These are phyloP conservation scores for Fusarium sp. DNA, from an alignment of 2,329 filamentous ascomycete species.

Conservation along the genomic window DNA sequence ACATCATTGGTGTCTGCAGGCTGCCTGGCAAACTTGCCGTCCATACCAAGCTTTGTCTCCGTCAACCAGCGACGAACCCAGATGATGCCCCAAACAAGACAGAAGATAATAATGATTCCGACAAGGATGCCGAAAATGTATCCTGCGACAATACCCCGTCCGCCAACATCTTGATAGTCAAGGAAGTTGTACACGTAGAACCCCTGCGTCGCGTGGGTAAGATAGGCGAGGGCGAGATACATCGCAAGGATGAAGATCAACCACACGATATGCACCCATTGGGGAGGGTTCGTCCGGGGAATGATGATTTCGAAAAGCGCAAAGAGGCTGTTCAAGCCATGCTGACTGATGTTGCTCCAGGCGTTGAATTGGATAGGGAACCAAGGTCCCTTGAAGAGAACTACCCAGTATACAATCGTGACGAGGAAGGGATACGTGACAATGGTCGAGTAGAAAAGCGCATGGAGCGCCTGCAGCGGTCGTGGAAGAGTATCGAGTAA, in stretches of 20 bases:
- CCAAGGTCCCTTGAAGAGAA: slow-evolving; percentile 68
- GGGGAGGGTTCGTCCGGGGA: slow-evolving; percentile 71
- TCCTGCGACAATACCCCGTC: slow-evolving; percentile 66
- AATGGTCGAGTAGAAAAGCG: slow-evolving; percentile 73
- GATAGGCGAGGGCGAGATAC: slow-evolving; percentile 80
- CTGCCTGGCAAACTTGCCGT: slow-evolving; percentile 57
- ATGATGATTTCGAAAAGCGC: slow-evolving; percentile 82
- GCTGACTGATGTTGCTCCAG: slow-evolving; percentile 79
- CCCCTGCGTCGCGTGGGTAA: slow-evolving; percentile 76
- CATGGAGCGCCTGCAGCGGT: slow-evolving; percentile 73
- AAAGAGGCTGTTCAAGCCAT: slow-evolving; percentile 79
- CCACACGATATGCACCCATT: slow-evolving; percentile 74
- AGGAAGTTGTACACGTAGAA: slow-evolving; percentile 86
- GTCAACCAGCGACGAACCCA: slow-evolving; percentile 64
- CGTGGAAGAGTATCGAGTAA: slow-evolving; percentile 72
- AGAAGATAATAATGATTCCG: slow-evolving; percentile 66
- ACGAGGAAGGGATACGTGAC: slow-evolving; percentile 77
- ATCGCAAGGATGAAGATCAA: slow-evolving; percentile 77
- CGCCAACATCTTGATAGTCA: slow-evolving; percentile 69
- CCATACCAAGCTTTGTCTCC: slow-evolving; percentile 60
- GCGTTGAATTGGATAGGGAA: slow-evolving; percentile 64
- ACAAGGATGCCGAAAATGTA: slow-evolving; percentile 73
- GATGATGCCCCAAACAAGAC: slow-evolving; percentile 64
- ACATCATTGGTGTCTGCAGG: slow-evolving; percentile 40
- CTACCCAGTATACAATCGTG: slow-evolving; percentile 77